phyloP scores from a whole-genome alignment of 2,329 filamentous ascomycete species.

The Chaetomium olivaceum region DNA sequence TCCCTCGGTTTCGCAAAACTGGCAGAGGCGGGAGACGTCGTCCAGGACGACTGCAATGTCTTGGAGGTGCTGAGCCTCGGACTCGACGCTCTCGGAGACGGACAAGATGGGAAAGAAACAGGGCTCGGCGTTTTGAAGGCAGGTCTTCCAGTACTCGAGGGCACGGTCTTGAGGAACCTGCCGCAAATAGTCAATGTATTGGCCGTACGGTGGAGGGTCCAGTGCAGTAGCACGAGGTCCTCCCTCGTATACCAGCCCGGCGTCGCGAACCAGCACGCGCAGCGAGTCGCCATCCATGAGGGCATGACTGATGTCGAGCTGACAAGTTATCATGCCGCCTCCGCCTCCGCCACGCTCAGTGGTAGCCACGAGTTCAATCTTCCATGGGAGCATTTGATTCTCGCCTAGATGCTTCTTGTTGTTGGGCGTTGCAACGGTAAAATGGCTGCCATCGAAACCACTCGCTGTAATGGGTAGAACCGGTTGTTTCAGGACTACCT shows the following conservation, averaged over 20 bases:
- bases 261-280: slow-evolving; percentile 1
- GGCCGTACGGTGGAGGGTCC: neutral
- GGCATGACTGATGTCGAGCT: neutral
- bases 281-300: neutral
- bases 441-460: neutral
- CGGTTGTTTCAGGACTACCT: neutral
- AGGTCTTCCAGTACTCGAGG: slow-evolving; percentile 1
- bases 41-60: neutral
- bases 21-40: neutral
- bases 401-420: neutral
- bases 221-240: neutral
- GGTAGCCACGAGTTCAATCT: neutral
- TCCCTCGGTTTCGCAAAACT: slow-evolving; percentile 2
- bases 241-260: neutral
- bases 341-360: neutral
- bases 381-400: neutral
- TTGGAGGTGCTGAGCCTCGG: neutral
- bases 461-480: neutral
- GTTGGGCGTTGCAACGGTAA: neutral
- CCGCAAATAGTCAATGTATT: neutral
- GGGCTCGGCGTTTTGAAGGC: slow-evolving; percentile 1
- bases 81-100: neutral
- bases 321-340: neutral
- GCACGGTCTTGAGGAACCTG: neutral
- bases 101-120: neutral